Evolutionary conservation across 345 rosid genomes (phyloP), one percentile per base, ranked within the genome.

Genomic region (Heritiera fomes): DNA sequence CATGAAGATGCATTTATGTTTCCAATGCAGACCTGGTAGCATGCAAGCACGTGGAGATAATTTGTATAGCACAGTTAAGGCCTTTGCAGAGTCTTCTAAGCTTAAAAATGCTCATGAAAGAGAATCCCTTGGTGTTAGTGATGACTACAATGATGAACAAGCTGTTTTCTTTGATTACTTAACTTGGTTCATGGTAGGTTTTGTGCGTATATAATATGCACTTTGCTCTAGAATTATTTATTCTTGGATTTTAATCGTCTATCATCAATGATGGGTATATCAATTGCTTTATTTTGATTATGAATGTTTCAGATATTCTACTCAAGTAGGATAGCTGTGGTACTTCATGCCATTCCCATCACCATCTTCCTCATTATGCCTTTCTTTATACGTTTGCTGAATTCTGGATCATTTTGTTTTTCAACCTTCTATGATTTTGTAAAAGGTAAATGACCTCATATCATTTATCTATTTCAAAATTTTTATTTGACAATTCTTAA

Each of bases 11-110:
- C 78, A 18, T 70, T 28, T 40, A 9, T 76, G 68, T 75, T 78
- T 75, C 61, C 78, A 43, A 84, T 84, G 79, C 90, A 96, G 99
- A 88, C 98, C 99, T 77, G 99, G 99, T 75, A 94, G 97, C 90
- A 85, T 96, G 86, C 99, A 96, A 90, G 98, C 94, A 38, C 98
- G 98, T 60, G 99, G 99, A 82, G 98, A 96, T 12, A 96, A 96
- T 86, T 90, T 96, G 78, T 62, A 89, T 78, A 87, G 92, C 75
- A 30, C 93, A 38, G 86, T 92, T 55, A 91, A 94, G 87, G 95
- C 91, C 73, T 96, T 96, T 61, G 74, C 95, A 34, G 92, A 87
- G 83, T 94, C 98, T 88, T 85, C 98, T 75, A 84, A 82, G 88
- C 87, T 96, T 67, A 88, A 70, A 79, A 86, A 71, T 87, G 86